Evolutionary conservation across 768 basidiomycete species (phyloP), one percentile per base, ranked within the genome.

Genomic region (Tulasnella sp.): DNA sequence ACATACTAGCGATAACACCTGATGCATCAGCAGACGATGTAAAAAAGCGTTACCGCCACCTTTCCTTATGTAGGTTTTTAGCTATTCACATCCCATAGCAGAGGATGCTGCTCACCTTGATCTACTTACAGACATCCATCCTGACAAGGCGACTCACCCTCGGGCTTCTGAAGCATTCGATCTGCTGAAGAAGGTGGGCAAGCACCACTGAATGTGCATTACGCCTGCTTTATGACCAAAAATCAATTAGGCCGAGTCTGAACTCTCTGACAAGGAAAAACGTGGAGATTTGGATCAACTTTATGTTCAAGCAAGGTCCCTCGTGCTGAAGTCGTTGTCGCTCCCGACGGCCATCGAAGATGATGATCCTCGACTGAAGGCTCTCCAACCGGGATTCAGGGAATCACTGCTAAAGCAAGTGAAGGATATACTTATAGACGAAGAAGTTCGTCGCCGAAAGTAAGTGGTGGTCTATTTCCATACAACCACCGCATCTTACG

Each of bases 141-240:
- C 95, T 56, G 95, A 99, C 72, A 99, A 98, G 74, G 83, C 84
- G 60, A 70, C 85, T 63, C 88, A 95, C 67, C 72, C 76, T 25
- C 77, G 79, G 60, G 86, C 88, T 45, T 82, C 88, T 59, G 88
- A 95, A 67, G 91, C 91, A 1, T 95, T 95, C 63, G 90, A 93
- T 65, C 62, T 89, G 29, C 72, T 95, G 41, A 95, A 95, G 71
- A 93, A 95, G 78, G 88, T 84, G 45, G 4, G 25, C 9, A 12
- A 41, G 4, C 20, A 16, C 15, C 44, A 5, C 34, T 28, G 32
- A 12, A 16, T 10, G 40, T 10, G 40, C 9, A 9, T 22, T 20
- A 7, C 8, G 31, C 6, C 12, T 22, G 12, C 7, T 7, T 15
- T 16, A 7, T 6, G 24, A 20, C 32, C 20, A 20, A 31, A n/a